phyloP scores from a whole-genome alignment of 1,284 basidiomycete species.

The Neonothopanus nambi region DNA sequence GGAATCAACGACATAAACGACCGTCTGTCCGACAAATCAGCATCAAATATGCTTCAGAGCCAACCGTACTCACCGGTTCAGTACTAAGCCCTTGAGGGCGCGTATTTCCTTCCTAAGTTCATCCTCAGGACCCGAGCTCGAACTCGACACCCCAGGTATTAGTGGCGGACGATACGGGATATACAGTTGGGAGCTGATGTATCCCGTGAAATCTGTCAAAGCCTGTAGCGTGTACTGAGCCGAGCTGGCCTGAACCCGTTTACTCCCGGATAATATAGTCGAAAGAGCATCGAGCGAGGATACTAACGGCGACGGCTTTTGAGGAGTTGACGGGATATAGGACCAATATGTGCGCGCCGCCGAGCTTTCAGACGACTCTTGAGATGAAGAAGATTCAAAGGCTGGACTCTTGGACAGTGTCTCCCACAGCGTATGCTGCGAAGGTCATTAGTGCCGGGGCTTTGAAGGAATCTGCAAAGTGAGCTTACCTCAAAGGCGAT shows the following conservation, averaged over 20 bases:
- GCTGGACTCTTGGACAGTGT: conserved; percentile 53
- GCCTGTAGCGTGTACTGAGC: conserved; percentile 58
- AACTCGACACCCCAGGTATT: conserved; percentile 23
- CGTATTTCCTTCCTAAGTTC: conserved; percentile 64
- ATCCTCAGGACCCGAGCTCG: conserved; percentile 47
- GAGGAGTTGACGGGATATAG: conserved; percentile 44
- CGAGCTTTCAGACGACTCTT: conserved; percentile 19
- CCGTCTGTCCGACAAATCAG: conserved; percentile 33
- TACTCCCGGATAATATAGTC: conserved; percentile 39
- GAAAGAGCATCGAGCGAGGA: conserved; percentile 48
- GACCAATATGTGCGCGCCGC: conserved; percentile 47
- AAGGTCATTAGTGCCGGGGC: conserved; percentile 1
- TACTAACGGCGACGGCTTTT: conserved; percentile 44
- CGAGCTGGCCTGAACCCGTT: conserved; percentile 26
- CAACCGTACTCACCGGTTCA: conserved; percentile 51
- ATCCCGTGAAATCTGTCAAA: conserved; percentile 65
- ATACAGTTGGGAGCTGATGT: conserved; percentile 65
- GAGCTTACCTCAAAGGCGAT: conserved; percentile 49
- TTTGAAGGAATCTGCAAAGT: not conserved
- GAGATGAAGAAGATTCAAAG: conserved; percentile 37
- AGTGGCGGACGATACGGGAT: conserved; percentile 40
- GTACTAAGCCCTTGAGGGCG: conserved; percentile 65
- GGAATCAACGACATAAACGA: conserved; percentile 47
- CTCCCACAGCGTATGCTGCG: conserved; percentile 59
- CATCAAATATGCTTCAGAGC: not conserved